Conservation (phyloP, 441 rosid species). For the Erodium chrysanthum region DNA sequence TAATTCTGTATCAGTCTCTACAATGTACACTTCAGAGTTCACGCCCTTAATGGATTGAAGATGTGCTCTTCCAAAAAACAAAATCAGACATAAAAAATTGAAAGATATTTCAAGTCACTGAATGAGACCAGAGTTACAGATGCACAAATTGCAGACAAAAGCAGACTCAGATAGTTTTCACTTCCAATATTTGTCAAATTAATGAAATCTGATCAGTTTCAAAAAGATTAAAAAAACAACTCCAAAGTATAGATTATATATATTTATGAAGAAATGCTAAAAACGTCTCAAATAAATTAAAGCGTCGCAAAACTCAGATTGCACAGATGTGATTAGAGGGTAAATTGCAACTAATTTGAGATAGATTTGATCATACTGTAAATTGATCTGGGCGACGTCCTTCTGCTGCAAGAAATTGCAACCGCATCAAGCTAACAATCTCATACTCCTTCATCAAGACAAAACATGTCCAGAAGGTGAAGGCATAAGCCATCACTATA, state of each 20-base stretch:
- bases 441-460: conserved; percentile 74
- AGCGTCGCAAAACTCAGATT: conserved; percentile 1
- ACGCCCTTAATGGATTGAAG: no score
- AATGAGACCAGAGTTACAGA: background rate
- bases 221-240: background rate
- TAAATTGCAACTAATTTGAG: conserved; percentile 8
- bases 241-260: no score
- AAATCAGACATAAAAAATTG: no score
- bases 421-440: conserved; percentile 64
- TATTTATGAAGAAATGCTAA: background rate
- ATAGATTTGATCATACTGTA: conserved; percentile 37
- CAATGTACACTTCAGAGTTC: no score
- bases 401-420: conserved; percentile 77
- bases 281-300: background rate
- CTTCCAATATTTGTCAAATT: background rate
- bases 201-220: background rate
- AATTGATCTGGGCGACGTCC: conserved; percentile 83
- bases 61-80: no score
- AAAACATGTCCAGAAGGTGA: conserved; percentile 86
- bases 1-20: no score
- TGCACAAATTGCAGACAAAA: background rate
- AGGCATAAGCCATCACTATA: conserved; percentile 70
- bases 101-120: no score
- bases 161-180: background rate
- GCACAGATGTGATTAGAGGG: background rate